Base-by-base conservation (phyloP, 768 basidiomycete species). In the Tricholoma saponaceum region DNA sequence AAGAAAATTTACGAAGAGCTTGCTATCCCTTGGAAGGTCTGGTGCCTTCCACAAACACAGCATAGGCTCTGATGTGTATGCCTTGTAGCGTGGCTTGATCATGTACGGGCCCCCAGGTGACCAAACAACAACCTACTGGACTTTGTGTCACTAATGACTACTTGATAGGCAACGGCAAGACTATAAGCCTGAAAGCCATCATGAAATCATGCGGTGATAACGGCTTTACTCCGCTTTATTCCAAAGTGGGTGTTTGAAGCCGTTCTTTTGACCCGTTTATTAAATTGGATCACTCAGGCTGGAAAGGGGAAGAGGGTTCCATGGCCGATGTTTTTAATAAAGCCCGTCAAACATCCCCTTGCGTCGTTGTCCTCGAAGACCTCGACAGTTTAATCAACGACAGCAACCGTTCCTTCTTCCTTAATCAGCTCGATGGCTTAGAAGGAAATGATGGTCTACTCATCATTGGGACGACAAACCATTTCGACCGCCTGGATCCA, bases 351-450 rank as follows among this genome's bases (percentile, higher is more conserved):
- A 65, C 81, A 59, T 65, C 86, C 1, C 89, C 89, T 30, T 90
- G 87, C 61, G 80, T 90, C 46, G 61, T 89, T 52, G 76, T 85
- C 52, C 67, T 87, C 14, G 79, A 78, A 67, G 76, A 79, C 47
- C 64, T 94, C 6, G 92, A 95, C 64, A 87, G 87, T 61, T 77
- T 92, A 35, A 89, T 95, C 73, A 90, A 83, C 58, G 83, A 91
- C 64, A 51, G 66, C 6, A 93, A 92, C 65, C 83, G 91, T 28
- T 90, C 90, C 2, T 93, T 90, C 78, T 94, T 94, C 82, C 77
- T 95, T 50, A 95, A 95, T 66, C 87, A 93, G 67, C 73, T 91
- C 7, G 92, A 94, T 60, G 92, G 92, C 0, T 69, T 93, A 30
- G 84, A 87, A 66, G 81, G 84, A 28, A 93, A 93, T 64, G 84